Base-by-base conservation (phyloP, 495 filamentous ascomycete genomes). In the Neurospora sp. region DNA sequence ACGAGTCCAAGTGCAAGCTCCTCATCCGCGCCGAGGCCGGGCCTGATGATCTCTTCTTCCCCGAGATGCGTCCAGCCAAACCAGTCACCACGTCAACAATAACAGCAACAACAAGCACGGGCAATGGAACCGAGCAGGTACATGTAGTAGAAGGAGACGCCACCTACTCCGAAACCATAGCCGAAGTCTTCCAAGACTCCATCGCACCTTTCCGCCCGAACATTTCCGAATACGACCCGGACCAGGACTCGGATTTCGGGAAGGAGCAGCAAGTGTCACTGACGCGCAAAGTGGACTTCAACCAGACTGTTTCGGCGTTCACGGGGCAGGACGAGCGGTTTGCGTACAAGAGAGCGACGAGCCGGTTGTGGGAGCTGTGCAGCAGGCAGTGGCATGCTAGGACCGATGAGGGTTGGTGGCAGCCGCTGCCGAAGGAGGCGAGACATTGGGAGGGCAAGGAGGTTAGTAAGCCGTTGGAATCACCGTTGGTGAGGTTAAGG, bases 321-420 rank as follows among this genome's bases (percentile, higher is more conserved):
- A 92, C 88, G 0, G 91, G 91, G 20, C 89, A 92, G 77, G 91
- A 92, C 78, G 91, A 92, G 78, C 83, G 83, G 14, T 94, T 93
- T 75, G 91, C 91, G 0, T 92, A 90, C 72, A 89, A 90, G 77
- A 83, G 91, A 4, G 91, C 90, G 8, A 81, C 84, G 66, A 90
- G 88, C 72, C 81, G 91, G 59, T 75, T 93, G 14, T 93, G 90
- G 91, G 89, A 93, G 80, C 85, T 93, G 77, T 92, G 90, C 76
- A 85, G 88, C 16, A 79, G 79, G 18, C 79, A 83, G 75, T 93
- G 91, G 91, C 90, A 91, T 79, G 84, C 83, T 5, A 76, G 89
- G 71, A 81, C 59, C 76, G 86, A 75, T 71, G 85, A 84, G 11
- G 53, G 53, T 0, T 92, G 89, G 90, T 90, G 89, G 88, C 84